These are phyloP conservation scores for Trichomonas tenax DNA, from an alignment of 208 protist species.

Conservation along the genomic window DNA sequence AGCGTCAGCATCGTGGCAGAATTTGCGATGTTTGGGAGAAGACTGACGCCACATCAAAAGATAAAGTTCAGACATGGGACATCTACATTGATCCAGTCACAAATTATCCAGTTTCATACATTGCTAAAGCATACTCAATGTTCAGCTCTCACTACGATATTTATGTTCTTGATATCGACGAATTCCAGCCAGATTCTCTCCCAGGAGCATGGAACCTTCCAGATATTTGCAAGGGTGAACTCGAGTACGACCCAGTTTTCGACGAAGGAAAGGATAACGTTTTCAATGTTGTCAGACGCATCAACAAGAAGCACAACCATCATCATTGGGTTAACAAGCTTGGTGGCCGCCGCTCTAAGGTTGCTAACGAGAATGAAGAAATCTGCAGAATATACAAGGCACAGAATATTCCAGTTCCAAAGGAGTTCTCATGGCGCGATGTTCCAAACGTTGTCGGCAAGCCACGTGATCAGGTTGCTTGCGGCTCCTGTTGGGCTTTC, in stretches of 20 bases:
- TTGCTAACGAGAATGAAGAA: not conserved
- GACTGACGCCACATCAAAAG: not conserved
- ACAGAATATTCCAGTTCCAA: not conserved
- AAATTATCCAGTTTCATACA: not conserved
- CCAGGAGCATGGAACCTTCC: not conserved
- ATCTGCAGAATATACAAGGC: not conserved
- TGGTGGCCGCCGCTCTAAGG: not conserved
- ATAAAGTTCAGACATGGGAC: not conserved
- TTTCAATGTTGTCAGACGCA: not conserved
- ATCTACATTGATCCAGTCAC: not conserved
- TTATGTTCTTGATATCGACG: not conserved
- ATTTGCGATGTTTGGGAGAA: not conserved
- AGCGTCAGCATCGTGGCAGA: not conserved
- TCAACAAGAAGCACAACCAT: not conserved
- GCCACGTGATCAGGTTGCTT: slow-evolving; percentile 2
- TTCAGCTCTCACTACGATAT: not conserved
- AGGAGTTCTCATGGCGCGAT: not conserved
- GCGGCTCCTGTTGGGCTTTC: slow-evolving; percentile 14
- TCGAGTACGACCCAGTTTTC: not conserved
- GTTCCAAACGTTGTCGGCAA: not conserved
- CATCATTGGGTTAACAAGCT: not conserved
- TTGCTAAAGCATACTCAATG: not conserved
- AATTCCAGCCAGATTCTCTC: not conserved
- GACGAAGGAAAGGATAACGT: not conserved
- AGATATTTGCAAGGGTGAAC: not conserved